Conservation (phyloP, 176 grass and related monocot genomes). For the Phoenix dactylifera region DNA sequence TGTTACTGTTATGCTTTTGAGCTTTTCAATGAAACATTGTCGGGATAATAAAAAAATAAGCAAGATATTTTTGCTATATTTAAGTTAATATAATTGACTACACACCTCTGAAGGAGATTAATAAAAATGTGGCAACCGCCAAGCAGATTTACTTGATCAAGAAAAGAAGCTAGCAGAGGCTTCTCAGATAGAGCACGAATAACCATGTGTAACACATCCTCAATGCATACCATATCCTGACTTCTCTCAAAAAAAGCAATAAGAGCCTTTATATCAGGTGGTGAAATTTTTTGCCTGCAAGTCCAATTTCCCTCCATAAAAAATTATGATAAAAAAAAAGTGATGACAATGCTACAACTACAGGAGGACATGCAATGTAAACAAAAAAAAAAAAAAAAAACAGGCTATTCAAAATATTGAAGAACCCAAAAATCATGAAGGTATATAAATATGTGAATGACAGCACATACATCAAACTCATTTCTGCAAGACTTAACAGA, state of each 20-base stretch:
- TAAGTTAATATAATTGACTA: neutral
- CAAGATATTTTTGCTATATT: neutral
- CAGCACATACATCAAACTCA: conserved; percentile 63
- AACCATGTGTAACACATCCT: conserved; percentile 91
- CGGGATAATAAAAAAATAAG: too few species aligned
- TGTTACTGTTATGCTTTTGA: too few species aligned
- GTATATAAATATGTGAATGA: neutral
- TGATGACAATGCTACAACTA: conserved; percentile 1
- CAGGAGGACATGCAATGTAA: neutral
- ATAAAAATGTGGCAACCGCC: conserved; percentile 91
- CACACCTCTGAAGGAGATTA: conserved; percentile 90
- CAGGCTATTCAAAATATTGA: neutral
- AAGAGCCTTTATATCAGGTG: conserved; percentile 72
- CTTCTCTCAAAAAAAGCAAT: conserved; percentile 92
- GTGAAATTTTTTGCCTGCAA: conserved; percentile 71
- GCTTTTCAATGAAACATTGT: too few species aligned
- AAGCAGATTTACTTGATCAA: conserved; percentile 79
- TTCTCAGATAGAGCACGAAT: conserved; percentile 73
- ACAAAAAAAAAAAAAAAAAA: neutral
- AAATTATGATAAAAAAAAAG: conserved; percentile 4
- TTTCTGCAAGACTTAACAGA: conserved; percentile 89
- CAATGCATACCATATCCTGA: conserved; percentile 90
- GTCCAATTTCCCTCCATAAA: conserved; percentile 18
- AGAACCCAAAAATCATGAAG: neutral
- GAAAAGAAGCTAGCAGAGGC: conserved; percentile 59